A percentile compares a stretch with the other conserved stretches of the same genome.
These are phyloP conservation scores for Microbotryomycetes sp. DNA, from an alignment of 1,284 basidiomycete genomes.

Conservation along the genomic window DNA sequence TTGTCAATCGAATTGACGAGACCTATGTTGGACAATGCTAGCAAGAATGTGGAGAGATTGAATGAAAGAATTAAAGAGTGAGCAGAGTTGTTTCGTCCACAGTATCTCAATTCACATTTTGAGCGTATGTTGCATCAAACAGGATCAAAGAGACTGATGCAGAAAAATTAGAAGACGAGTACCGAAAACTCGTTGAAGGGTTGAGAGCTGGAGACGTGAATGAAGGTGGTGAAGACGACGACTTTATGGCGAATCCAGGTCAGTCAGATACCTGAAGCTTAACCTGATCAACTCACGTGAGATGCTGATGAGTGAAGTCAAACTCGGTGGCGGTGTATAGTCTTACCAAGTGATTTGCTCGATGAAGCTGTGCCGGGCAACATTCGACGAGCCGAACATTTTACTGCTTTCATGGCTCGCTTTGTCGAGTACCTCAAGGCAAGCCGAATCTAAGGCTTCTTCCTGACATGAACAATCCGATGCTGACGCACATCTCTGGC, in stretches of 20 bases:
- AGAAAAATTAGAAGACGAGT: constrained; percentile 91
- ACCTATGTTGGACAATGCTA: constrained; percentile 94
- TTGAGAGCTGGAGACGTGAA: constrained; percentile 53
- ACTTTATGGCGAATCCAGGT: constrained; percentile 87
- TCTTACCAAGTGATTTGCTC: constrained; percentile 88
- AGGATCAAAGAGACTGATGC: constrained; percentile 94
- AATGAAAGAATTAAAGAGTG: constrained; percentile 92
- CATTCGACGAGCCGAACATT: constrained; percentile 97
- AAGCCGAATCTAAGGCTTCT: constrained; percentile 15
- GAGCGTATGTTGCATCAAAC: constrained; percentile 2
- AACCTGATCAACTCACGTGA: background rate
- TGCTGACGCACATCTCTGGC: background rate
- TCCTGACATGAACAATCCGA: background rate
- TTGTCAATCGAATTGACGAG: constrained; percentile 96
- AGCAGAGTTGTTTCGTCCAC: constrained; percentile 35
- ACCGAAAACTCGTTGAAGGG: constrained; percentile 91
- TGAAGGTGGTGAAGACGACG: constrained; percentile 60
- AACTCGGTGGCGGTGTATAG: constrained; percentile 47
- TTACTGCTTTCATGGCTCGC: constrained; percentile 94
- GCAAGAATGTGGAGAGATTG: constrained; percentile 78
- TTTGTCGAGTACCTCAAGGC: constrained; percentile 99
- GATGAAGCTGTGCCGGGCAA: constrained; percentile 96
- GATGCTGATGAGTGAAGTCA: constrained; percentile 12
- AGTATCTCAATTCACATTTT: background rate
- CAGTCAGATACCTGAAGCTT: constrained; percentile 33